phyloP scores from a whole-genome alignment of 306 rosid species.

The Cicer judaicum region DNA sequence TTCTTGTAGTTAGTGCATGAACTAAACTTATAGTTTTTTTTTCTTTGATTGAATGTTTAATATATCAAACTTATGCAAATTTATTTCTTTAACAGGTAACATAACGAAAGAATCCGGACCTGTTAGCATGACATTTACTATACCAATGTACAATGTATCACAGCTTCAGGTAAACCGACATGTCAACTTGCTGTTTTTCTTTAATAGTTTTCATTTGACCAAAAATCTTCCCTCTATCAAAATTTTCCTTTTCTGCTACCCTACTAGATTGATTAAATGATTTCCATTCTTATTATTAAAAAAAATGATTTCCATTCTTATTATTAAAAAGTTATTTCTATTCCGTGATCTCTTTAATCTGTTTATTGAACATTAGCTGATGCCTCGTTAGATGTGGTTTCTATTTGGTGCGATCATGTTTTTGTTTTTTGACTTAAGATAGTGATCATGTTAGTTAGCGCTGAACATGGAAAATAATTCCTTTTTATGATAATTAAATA shows the following conservation, averaged over 20 bases:
- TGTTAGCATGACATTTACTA: conserved; percentile 88
- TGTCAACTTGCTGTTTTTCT: conserved; percentile 29
- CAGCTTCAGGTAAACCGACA: conserved; percentile 68
- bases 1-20: conserved; percentile 28
- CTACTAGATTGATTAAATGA: conserved; percentile 25
- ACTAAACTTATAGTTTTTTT: conserved; percentile 19
- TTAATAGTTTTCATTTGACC: conserved; percentile 28
- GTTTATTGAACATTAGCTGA: conserved; percentile 23
- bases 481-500: conserved; percentile 30
- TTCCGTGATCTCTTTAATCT: conserved; percentile 5
- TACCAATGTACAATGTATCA: conserved; percentile 82
- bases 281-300: background rate
- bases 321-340: background rate
- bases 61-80: conserved; percentile 40
- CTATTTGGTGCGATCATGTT: conserved; percentile 6
- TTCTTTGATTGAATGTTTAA: conserved; percentile 28
- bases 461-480: conserved; percentile 1
- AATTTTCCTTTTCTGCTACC: conserved; percentile 8
- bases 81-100: conserved; percentile 59
- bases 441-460: background rate
- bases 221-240: conserved; percentile 13
- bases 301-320: background rate
- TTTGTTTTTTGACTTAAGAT: background rate
- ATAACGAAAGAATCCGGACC: conserved; percentile 85
- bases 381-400: conserved; percentile 16